Base-by-base conservation (phyloP, 2,329 filamentous ascomycete genomes). In the Zymoseptoria tritici region DNA sequence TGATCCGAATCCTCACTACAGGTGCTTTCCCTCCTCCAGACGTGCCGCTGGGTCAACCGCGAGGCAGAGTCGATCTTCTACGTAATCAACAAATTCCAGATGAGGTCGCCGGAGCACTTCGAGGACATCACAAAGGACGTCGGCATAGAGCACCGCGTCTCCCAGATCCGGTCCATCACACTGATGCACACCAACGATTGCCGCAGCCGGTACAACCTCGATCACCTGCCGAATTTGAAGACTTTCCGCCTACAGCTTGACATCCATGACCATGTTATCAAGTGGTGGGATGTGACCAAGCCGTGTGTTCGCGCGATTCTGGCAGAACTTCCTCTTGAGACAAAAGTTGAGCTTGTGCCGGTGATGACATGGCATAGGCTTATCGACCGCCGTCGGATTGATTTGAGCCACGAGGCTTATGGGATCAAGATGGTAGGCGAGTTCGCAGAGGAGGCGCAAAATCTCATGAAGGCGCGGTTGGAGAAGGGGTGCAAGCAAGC, bases 291-390 rank as follows among this genome's bases (percentile, higher is more conserved):
- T 29, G 26, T 29, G 26, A 29, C 26, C 26, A 29, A 29, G 26
- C 26, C 26, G 26, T 29, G 26, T 29, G 26, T 29, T 29, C 26
- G 26, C 26, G 26, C 6, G 26, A 29, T 29, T 29, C 26, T 29
- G 26, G 26, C 7, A 29, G 26, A 29, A 29, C 26, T 29, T 29
- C 26, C 26, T 29, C 26, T 29, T 11, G 80, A 79, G 16, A 78
- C 76, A 7, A 75, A 74, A 42, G 59, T 57, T 3, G 77, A 77
- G 24, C 77, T 79, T 29, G 26, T 29, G 26, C 26, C 50, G 77
- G 80, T 49, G 71, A 75, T 57, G 78, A 78, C 3, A 72, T 81
- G 8, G 76, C 78, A 3, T 71, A 52, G 61, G 59, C 4, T 60
- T 46, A 2, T 29, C 26, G 1, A 29, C 5, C 26, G 26, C 7